phyloP scores from a whole-genome alignment of 2,329 filamentous ascomycete genomes.

The Nemania diffusa region DNA sequence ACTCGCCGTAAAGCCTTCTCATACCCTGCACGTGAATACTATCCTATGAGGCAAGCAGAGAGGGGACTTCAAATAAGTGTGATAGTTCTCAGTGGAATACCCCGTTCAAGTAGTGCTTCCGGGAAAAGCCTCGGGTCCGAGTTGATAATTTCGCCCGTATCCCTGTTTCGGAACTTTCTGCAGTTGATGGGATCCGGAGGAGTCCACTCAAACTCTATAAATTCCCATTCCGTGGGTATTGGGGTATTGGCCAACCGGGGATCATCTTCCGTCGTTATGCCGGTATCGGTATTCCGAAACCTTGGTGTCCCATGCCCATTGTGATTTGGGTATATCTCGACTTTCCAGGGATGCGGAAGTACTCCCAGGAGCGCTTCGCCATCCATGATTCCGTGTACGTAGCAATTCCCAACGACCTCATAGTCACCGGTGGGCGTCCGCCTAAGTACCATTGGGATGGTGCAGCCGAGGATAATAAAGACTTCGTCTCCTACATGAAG shows the following conservation, averaged over 20 bases:
- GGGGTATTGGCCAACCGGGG: conserved; percentile 30
- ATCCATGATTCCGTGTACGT: conserved; percentile 38
- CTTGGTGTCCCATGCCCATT: not conserved
- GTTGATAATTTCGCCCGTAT: conserved; percentile 36
- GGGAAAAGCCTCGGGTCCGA: conserved; percentile 39
- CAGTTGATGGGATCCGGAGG: conserved; percentile 31
- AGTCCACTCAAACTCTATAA: conserved; percentile 28
- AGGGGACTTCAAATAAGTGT: conserved; percentile 33
- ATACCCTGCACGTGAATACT: not conserved
- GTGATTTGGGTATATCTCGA: not conserved
- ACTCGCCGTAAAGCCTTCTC: not conserved
- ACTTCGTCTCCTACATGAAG: conserved; percentile 35
- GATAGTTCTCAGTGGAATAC: conserved; percentile 32
- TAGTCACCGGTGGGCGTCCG: conserved; percentile 24
- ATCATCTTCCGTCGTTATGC: conserved; percentile 11
- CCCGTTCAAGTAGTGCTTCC: conserved; percentile 32
- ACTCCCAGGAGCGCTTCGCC: conserved; percentile 36
- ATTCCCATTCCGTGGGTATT: conserved; percentile 34
- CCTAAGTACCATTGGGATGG: conserved; percentile 34
- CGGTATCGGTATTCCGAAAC: conserved; percentile 21
- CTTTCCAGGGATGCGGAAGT: conserved; percentile 25
- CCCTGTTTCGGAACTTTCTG: conserved; percentile 30
- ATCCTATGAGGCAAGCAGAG: not conserved
- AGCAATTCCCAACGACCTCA: conserved; percentile 36
- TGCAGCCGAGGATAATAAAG: conserved; percentile 35